Conservation (phyloP, 2,329 filamentous ascomycete genomes). For the Chrysoporthe cubensis region DNA sequence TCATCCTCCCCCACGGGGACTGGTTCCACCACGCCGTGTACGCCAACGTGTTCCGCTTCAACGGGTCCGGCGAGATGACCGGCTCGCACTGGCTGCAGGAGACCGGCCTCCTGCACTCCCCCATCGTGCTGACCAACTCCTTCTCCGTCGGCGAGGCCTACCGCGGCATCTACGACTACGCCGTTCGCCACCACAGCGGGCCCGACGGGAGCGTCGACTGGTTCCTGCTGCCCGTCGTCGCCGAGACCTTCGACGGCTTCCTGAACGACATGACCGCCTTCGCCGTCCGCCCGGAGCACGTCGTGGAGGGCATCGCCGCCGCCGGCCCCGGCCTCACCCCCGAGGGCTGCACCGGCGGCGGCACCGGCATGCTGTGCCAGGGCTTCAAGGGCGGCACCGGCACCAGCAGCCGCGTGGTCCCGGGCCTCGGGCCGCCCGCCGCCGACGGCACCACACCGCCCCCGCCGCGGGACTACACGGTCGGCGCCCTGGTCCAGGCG, state of each 20-base stretch:
- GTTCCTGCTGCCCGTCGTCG: slow-evolving; percentile 62
- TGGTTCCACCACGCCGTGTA: slow-evolving; percentile 52
- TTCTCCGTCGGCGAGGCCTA: slow-evolving; percentile 62
- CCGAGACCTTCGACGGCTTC: slow-evolving; percentile 66
- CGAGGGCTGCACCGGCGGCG: slow-evolving; percentile 68
- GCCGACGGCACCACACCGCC: slow-evolving; percentile 33
- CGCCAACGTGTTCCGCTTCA: slow-evolving; percentile 63
- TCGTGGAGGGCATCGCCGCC: slow-evolving; percentile 56
- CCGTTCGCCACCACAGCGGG: slow-evolving; percentile 49
- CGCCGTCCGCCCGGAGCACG: slow-evolving; percentile 55
- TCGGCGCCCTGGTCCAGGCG: slow-evolving; percentile 66
- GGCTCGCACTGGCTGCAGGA: slow-evolving; percentile 66
- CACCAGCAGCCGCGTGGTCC: slow-evolving; percentile 61
- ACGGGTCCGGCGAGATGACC: slow-evolving; percentile 66
- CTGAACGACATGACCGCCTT: slow-evolving; percentile 62
- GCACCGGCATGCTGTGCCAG: slow-evolving; percentile 70
- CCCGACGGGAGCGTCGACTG: slow-evolving; percentile 51
- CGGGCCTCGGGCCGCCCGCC: slow-evolving; percentile 42
- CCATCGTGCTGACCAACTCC: slow-evolving; percentile 63
- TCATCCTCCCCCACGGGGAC: slow-evolving; percentile 49
- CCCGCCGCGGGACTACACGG: slow-evolving; percentile 51
- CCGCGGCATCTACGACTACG: slow-evolving; percentile 62
- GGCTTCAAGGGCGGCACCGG: slow-evolving; percentile 71
- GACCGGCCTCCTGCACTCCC: slow-evolving; percentile 61
- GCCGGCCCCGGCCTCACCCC: slow-evolving; percentile 55